phyloP scores from a whole-genome alignment of 495 filamentous ascomycete genomes.

The Pseudotulostoma volvatum region DNA sequence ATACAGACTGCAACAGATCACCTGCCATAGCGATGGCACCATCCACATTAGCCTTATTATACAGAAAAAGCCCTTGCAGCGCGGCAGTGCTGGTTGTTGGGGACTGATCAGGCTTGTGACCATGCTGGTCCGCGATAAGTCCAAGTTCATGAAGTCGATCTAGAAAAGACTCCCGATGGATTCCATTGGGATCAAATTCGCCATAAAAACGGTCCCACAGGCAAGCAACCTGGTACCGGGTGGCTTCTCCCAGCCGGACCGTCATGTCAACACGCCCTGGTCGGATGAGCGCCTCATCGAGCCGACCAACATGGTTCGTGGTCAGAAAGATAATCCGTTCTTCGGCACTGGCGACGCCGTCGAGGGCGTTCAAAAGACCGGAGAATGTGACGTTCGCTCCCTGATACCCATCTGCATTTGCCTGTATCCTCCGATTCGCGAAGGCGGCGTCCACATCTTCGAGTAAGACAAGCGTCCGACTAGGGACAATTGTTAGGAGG shows the following conservation, averaged over 20 bases:
- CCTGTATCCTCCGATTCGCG: conserved; percentile 51
- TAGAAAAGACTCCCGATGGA: conserved; percentile 31
- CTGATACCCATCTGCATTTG: conserved; percentile 68
- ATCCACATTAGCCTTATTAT: conserved; percentile 79
- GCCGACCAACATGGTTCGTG: conserved; percentile 79
- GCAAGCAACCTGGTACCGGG: conserved; percentile 61
- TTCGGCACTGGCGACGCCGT: conserved; percentile 89
- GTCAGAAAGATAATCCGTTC: conserved; percentile 88
- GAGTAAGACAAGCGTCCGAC: conserved; percentile 68
- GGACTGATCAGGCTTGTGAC: conserved; percentile 20
- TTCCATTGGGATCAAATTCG: conserved; percentile 49
- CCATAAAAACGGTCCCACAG: conserved; percentile 95
- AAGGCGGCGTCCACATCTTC: conserved; percentile 96
- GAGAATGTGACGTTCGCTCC: conserved; percentile 92
- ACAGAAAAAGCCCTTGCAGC: conserved; percentile 84
- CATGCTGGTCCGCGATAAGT: conserved; percentile 33
- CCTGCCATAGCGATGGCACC: conserved; percentile 72
- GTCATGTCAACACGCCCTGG: conserved; percentile 92
- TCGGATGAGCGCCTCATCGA: conserved; percentile 78
- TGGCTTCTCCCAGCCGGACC: conserved; percentile 74
- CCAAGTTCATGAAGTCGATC: conserved; percentile 33
- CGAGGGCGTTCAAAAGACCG: conserved; percentile 79
- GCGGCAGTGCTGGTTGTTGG: conserved; percentile 65
- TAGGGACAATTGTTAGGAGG: conserved; percentile 74
- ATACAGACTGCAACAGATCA: conserved; percentile 32